A percentile compares a stretch with the other conserved stretches of the same genome.
These are phyloP conservation scores for Phaseolus lunatus DNA, from an alignment of 306 rosid species.

Conservation along the genomic window DNA sequence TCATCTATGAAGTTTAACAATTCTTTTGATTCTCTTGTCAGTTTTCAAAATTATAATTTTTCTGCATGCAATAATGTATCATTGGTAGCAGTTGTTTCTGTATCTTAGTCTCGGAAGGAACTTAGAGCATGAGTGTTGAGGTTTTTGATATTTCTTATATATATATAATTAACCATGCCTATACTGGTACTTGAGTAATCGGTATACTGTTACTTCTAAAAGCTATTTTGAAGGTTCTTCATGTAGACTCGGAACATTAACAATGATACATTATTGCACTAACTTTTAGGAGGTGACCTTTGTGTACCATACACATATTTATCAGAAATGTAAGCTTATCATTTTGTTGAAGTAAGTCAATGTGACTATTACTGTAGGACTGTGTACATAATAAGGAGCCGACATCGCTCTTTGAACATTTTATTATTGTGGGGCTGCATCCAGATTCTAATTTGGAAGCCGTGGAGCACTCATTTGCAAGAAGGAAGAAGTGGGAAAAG, in stretches of 20 bases:
- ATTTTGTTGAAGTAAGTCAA: conserved; percentile 45
- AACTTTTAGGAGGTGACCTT: conserved; percentile 40
- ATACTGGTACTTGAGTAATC: conserved; percentile 5
- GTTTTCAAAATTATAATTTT: conserved; percentile 3
- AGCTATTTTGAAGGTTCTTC: conserved; percentile 32
- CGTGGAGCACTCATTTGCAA: conserved; percentile 75
- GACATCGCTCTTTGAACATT: conserved; percentile 86
- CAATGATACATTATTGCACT: conserved; percentile 23
- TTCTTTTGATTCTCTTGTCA: conserved; percentile 12
- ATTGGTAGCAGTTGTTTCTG: conserved; percentile 13
- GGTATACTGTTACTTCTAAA: conserved; percentile 23
- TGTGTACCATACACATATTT: conserved; percentile 41
- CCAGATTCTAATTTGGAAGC: conserved; percentile 78
- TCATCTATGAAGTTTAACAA: conserved; percentile 6
- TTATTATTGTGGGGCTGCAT: conserved; percentile 90
- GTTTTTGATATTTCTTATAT: conserved; percentile 14
- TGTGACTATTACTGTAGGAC: conserved; percentile 65
- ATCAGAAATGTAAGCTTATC: conserved; percentile 41
- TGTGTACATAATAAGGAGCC: conserved; percentile 72
- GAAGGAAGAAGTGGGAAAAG: conserved; percentile 76
- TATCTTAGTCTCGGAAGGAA: conserved; percentile 9
- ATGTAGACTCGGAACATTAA: background rate
- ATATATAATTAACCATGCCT: background rate
- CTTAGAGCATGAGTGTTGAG: conserved; percentile 9
- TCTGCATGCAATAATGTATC: conserved; percentile 1